Evolutionary conservation across 1,284 basidiomycete genomes (phyloP), one percentile per base, ranked within the genome.

Genomic region (Tilletia caries): DNA sequence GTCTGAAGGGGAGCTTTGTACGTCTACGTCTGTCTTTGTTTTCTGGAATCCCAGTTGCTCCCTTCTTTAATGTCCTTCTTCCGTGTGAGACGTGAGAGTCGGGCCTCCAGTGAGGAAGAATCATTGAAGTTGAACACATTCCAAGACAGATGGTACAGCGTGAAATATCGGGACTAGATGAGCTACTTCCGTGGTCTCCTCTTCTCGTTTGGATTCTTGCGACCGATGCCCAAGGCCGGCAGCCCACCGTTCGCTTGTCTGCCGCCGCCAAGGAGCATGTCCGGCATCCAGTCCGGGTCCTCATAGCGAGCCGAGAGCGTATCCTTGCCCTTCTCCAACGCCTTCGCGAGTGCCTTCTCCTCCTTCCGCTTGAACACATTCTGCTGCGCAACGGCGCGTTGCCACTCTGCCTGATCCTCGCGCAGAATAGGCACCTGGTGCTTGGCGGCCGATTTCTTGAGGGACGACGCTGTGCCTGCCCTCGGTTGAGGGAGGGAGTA

Each of bases 401-500:
- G 77, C 81, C 81, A 83, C 62, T 83, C 81, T n/a, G 73, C 41
- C 73, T 83, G 81, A 69, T 83, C 81, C 43, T 82, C 81, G 2
- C 81, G 72, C 50, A 83, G 67, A 58, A 83, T 79, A 6, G 74
- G 76, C n/a, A 69, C 71, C 3, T 18, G 32, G 41, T 50, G 48
- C 18, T 43, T 66, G 32, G 37, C 27, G n/a, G 65, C 65, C 50
- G 73, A 73, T 8, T 78, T 71, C 67, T 73, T 72, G 46, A 75
- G 76, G 37, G 77, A 76, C 10, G 74, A 75, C 1, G 79, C 73
- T 15, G 74, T 74, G 43, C 95, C 95, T 48, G 91, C 86, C 82
- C 94, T 95, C 27, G 96, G 93, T 54, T 90, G 87, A 3, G 96
- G 95, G 73, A 99, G 94, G 25, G 93, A 90, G 85, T 92, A 98